Evolutionary conservation across 192 early-diverging fungal species (phyloP), one percentile per base, ranked within the genome.

Genomic region (Allomyces javanicus): DNA sequence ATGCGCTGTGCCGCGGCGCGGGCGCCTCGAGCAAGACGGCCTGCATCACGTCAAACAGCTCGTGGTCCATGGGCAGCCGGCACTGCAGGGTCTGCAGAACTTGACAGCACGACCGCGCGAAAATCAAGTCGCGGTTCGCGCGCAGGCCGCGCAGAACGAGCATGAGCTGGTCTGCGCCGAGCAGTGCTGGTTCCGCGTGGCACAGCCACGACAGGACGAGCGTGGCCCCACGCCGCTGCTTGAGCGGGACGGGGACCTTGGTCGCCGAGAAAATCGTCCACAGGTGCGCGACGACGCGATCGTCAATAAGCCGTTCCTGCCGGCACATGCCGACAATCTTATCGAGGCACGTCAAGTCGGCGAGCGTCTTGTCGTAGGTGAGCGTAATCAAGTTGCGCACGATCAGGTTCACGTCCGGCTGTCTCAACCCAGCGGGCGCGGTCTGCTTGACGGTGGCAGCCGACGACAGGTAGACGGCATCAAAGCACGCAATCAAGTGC

Each of bases 271-370:
- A 82, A 9, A 77, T 67, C 27, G 79, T 79, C 87, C 97, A 92
- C 19, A 99, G 79, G 64, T 86, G 83, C 44, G 85, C 83, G 25
- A 94, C 73, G 0, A 94, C 83, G 12, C 78, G 69, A 7, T 78
- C 74, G 17, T 82, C 70, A 44, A 99, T 88, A 66, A 73, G 71
- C 0, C 70, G 65, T 44, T 85, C 83, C n/a, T 72, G 63, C 76
- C 90, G 81, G 71, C 96, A 81, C 17, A 82, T 85, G 26, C 83
- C 85, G 27, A 99, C 71, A 6, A 99, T 76, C 73, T 94, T 87
- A 66, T 99, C 96, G 27, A 99, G 77, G 6, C 94, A 97, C 0
- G 91, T 97, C 26, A 95, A 76, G 73, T 99, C 93, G 0, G 95
- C 91, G 67, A 97, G 73, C 22, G 87, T 93, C 6, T 91, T 85